phyloP scores from a whole-genome alignment of 2,329 filamentous ascomycete genomes.

The Cladosporium sp. region DNA sequence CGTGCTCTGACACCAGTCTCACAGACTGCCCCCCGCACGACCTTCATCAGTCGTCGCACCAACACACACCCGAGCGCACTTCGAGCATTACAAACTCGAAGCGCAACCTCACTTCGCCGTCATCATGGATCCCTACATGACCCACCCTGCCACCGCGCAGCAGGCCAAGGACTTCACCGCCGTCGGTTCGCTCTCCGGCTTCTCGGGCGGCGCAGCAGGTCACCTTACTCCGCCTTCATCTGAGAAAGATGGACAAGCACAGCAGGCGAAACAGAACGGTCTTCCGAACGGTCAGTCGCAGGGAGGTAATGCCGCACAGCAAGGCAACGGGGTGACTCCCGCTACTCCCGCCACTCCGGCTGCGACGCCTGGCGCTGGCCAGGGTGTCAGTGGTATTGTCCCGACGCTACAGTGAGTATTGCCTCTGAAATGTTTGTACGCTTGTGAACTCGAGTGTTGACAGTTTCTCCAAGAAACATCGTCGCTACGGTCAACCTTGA shows the following conservation, averaged over 20 bases:
- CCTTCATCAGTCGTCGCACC: slow-evolving; percentile 5
- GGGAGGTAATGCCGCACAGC: slow-evolving; percentile 51
- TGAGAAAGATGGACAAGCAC: slow-evolving; percentile 60
- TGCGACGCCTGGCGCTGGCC: slow-evolving; percentile 79
- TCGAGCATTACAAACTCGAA: slow-evolving; percentile 1
- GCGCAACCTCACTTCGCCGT: slow-evolving; percentile 18
- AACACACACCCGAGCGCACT: no score
- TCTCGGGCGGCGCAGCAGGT: slow-evolving; percentile 70
- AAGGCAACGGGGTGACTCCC: slow-evolving; percentile 56
- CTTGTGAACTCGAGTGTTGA: slow-evolving; percentile 23
- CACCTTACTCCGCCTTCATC: slow-evolving; percentile 78
- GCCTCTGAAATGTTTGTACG: slow-evolving; percentile 31
- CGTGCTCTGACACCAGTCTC: slow-evolving; percentile 9
- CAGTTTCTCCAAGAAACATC: slow-evolving; percentile 71
- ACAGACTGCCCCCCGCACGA: slow-evolving; percentile 5
- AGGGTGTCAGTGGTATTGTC: slow-evolving; percentile 82
- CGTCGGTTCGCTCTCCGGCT: slow-evolving; percentile 77
- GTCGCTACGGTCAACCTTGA: slow-evolving; percentile 98
- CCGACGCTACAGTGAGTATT: slow-evolving; percentile 95
- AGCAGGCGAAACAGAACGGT: slow-evolving; percentile 48
- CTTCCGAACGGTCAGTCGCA: slow-evolving; percentile 47
- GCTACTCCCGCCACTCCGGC: slow-evolving; percentile 87
- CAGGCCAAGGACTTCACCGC: slow-evolving; percentile 96
- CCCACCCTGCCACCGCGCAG: slow-evolving; percentile 83
- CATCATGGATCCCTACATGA: slow-evolving; percentile 77